Evolutionary conservation across 169 alveolate species (phyloP).

Genomic region (Cystoisospora suis): DNA sequence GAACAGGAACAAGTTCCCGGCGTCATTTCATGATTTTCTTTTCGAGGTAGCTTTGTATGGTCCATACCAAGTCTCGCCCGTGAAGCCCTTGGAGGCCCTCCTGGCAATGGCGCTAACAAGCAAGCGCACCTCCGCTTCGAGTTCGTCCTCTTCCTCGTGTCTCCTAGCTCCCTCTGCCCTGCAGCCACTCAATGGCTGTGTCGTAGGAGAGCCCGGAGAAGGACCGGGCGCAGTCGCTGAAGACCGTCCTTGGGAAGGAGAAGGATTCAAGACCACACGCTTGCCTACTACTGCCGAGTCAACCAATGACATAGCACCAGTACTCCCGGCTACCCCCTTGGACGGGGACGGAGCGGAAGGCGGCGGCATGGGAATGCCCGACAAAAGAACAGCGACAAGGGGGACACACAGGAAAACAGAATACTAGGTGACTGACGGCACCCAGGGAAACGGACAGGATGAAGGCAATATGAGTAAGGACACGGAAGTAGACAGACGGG

Average conservation of each 20-base stretch:
- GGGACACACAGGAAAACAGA: neutral
- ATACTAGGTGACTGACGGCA: neutral
- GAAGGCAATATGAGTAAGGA: neutral
- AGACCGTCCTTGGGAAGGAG: neutral
- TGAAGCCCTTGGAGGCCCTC: conserved; percentile 62
- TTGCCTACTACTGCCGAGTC: neutral
- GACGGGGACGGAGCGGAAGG: neutral
- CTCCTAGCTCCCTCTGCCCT: neutral
- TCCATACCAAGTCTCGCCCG: conserved; percentile 64
- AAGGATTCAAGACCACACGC: neutral
- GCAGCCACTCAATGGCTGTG: too few relatives aligned
- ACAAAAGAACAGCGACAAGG: neutral
- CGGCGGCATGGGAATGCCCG: neutral
- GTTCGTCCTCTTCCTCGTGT: conserved; percentile 43
- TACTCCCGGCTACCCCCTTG: neutral
- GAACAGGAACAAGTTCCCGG: neutral
- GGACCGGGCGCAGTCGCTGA: neutral
- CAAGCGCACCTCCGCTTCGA: conserved; percentile 47
- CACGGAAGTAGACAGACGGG: neutral
- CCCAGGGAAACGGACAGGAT: neutral
- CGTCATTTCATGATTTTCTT: neutral
- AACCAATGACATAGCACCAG: neutral
- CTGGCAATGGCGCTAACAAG: conserved; percentile 58
- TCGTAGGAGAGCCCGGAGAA: too few relatives aligned
- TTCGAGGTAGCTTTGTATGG: neutral